phyloP scores from a whole-genome alignment of 306 rosid species.

The Quercus cerris region DNA sequence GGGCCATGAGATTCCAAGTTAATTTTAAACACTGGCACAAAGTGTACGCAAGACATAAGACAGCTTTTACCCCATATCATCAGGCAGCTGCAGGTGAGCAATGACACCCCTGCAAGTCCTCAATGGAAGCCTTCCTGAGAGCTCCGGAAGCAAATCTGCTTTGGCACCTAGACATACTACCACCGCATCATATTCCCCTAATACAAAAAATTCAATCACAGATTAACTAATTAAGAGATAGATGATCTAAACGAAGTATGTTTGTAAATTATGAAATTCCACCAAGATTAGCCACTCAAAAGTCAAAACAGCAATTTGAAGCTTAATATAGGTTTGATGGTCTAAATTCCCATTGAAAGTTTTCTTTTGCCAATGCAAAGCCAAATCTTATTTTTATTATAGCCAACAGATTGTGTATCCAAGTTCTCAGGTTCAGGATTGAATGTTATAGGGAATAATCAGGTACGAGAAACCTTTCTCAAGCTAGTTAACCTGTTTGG shows the following conservation, averaged over 20 bases:
- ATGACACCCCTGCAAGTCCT: constrained; percentile 91
- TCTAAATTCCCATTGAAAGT: not conserved
- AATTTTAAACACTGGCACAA: not conserved
- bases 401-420: not conserved
- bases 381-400: no score
- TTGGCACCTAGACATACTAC: constrained; percentile 85
- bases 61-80: constrained; percentile 45
- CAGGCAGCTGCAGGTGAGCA: constrained; percentile 64
- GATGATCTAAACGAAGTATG: constrained; percentile 4
- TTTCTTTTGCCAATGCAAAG: no score
- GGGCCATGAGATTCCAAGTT: not conserved
- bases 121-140: constrained; percentile 84
- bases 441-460: not conserved
- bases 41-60: not conserved
- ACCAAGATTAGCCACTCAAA: constrained; percentile 1
- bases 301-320: not conserved
- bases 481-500: not conserved
- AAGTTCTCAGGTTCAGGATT: not conserved
- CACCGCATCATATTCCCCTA: constrained; percentile 83
- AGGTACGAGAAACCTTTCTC: not conserved
- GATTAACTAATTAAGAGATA: not conserved
- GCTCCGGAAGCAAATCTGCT: constrained; percentile 73
- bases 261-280: not conserved
- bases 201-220: not conserved
- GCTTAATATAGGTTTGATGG: not conserved